Evolutionary conservation across 2,329 filamentous ascomycete genomes (phyloP).

Genomic region (Rutstroemia sp.): DNA sequence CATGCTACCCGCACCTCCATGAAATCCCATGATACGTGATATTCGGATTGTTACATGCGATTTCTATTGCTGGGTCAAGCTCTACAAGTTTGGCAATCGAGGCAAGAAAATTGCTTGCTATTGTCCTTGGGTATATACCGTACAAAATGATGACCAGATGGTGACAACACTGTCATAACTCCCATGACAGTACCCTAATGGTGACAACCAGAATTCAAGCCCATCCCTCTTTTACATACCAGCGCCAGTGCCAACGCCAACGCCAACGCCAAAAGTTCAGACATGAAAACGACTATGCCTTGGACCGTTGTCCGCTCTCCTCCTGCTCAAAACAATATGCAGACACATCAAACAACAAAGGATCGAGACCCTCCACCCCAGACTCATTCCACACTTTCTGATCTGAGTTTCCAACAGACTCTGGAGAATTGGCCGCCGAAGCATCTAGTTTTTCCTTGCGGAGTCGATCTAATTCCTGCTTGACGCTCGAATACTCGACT

Average conservation of each 20-base stretch:
- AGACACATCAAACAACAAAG: conserved; percentile 28
- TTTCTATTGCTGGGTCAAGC: neutral
- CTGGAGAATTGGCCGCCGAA: neutral
- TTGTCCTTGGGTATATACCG: neutral
- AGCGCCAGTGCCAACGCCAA: neutral
- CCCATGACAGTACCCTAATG: neutral
- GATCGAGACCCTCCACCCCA: conserved; percentile 24
- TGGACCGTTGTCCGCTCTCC: conserved; percentile 9
- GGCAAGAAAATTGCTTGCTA: neutral
- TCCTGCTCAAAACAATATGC: conserved; percentile 28
- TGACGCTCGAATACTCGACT: conserved; percentile 27
- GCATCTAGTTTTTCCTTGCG: conserved; percentile 16
- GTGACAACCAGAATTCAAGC: neutral
- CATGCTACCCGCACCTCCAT: neutral
- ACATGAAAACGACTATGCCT: conserved; percentile 1
- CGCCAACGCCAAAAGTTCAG: conserved; percentile 3
- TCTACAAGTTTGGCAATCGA: neutral
- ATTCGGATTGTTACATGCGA: neutral
- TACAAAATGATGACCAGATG: neutral
- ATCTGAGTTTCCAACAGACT: conserved; percentile 11
- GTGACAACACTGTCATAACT: neutral
- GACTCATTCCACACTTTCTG: conserved; percentile 18
- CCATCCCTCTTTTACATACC: neutral
- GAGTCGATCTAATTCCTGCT: conserved; percentile 26
- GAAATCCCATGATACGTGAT: neutral